Percentiles rank a stretch among this genome's conserved stretches.
These are phyloP conservation scores for Amborella trichopoda DNA, from an alignment of 164 flowering plant genomes.

Conservation along the genomic window DNA sequence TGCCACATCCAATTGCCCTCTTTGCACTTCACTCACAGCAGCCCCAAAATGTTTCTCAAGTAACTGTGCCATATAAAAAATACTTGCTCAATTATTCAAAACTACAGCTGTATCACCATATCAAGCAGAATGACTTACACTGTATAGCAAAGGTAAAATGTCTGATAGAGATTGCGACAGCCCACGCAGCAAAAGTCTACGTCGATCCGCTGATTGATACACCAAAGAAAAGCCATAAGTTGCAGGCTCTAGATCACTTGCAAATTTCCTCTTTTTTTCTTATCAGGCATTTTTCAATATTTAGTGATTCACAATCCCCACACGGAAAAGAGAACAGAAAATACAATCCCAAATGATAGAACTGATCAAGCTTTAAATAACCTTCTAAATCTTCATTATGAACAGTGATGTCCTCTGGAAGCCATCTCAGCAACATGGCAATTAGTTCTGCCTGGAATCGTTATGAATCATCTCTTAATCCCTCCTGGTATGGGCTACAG, in stretches of 20 bases:
- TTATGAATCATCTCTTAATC: neutral
- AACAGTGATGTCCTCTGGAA: slow-evolving; percentile 99
- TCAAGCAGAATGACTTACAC: slow-evolving; percentile 29
- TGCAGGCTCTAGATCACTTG: no score
- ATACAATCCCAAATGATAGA: no score
- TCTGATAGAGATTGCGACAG: slow-evolving; percentile 83
- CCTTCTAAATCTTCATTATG: slow-evolving; percentile 99
- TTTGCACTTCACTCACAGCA: slow-evolving; percentile 67
- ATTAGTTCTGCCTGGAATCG: slow-evolving; percentile 83
- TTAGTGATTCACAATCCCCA: no score
- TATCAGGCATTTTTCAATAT: no score
- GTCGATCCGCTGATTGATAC: slow-evolving; percentile 97
- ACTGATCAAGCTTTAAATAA: slow-evolving; percentile 11
- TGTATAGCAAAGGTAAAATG: slow-evolving; percentile 68
- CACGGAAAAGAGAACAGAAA: no score
- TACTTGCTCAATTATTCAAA: neutral
- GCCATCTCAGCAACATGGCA: slow-evolving; percentile 91
- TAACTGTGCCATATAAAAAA: slow-evolving; percentile 29
- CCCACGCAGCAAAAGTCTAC: slow-evolving; percentile 75
- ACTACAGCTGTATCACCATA: neutral
- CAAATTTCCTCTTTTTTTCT: no score
- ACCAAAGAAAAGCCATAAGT: no score
- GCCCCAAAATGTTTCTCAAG: slow-evolving; percentile 92
- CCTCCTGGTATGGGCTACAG: neutral
- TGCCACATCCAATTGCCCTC: slow-evolving; percentile 62